These are phyloP conservation scores for Tricholoma hemisulphureum DNA, from an alignment of 768 basidiomycete species.

Conservation along the genomic window DNA sequence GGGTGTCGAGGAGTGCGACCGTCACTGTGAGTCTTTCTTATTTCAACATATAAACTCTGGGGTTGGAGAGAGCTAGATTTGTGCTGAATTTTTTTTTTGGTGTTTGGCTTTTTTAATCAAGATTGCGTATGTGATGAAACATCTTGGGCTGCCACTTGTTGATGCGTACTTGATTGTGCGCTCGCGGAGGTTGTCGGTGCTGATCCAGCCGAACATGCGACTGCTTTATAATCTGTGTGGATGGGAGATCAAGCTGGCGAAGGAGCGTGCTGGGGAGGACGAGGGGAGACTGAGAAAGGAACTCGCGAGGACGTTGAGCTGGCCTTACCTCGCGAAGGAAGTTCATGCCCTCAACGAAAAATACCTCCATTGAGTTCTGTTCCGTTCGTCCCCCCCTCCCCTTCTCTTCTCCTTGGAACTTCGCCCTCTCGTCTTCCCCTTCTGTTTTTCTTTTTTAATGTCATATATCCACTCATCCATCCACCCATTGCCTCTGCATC, in stretches of 20 bases:
- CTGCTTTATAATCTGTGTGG: slow-evolving; percentile 91
- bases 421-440: background rate
- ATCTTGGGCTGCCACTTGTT: slow-evolving; percentile 79
- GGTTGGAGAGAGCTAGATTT: too few relatives aligned
- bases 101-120: slow-evolving; percentile 26
- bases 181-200: slow-evolving; percentile 82
- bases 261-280: slow-evolving; percentile 58
- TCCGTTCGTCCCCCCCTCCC: background rate
- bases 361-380: slow-evolving; percentile 44
- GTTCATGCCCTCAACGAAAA: slow-evolving; percentile 86
- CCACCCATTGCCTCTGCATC: background rate
- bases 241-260: slow-evolving; percentile 93
- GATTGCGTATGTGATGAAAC: slow-evolving; percentile 98
- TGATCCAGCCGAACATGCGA: slow-evolving; percentile 96
- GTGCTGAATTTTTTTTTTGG: background rate
- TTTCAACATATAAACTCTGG: too few relatives aligned
- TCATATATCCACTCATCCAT: background rate
- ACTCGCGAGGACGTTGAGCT: slow-evolving; percentile 68
- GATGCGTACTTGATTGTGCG: slow-evolving; percentile 94
- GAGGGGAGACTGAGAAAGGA: slow-evolving; percentile 52
- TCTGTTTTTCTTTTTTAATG: background rate
- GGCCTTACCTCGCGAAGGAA: slow-evolving; percentile 84
- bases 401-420: background rate
- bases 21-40: slow-evolving; percentile 64
- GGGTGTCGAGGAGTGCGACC: slow-evolving; percentile 92